Conservation (phyloP, 805 yeast species). For the Zygosaccharomyces bailii region DNA sequence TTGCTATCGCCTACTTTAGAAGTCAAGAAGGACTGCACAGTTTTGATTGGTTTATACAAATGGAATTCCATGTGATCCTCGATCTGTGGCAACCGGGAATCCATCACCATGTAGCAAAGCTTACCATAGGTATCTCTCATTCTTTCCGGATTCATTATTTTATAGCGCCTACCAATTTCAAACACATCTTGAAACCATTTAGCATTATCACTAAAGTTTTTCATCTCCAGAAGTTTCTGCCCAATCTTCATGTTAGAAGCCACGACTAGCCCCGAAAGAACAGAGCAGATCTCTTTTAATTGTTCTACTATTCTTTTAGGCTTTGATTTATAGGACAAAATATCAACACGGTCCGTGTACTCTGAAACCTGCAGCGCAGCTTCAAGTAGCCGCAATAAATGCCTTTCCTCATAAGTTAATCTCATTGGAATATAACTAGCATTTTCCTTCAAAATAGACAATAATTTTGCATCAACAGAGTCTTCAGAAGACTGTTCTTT, state of each 20-base stretch:
- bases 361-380: slow-evolving; percentile 78
- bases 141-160: slow-evolving; percentile 79
- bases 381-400: slow-evolving; percentile 59
- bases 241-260: slow-evolving; percentile 74
- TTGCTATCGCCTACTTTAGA: slow-evolving; percentile 39
- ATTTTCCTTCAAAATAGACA: slow-evolving; percentile 43
- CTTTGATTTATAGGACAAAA: slow-evolving; percentile 61
- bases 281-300: slow-evolving; percentile 71
- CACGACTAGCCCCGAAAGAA: slow-evolving; percentile 71
- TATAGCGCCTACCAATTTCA: slow-evolving; percentile 77
- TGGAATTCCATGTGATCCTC: slow-evolving; percentile 71
- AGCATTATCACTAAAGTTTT: slow-evolving; percentile 65
- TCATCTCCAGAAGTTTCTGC: slow-evolving; percentile 57
- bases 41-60: slow-evolving; percentile 65
- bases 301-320: slow-evolving; percentile 69
- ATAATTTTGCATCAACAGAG: slow-evolving; percentile 30
- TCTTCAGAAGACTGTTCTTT: slow-evolving; percentile 10
- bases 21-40: slow-evolving; percentile 50
- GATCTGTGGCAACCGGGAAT: slow-evolving; percentile 69
- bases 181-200: slow-evolving; percentile 69
- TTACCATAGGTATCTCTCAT: slow-evolving; percentile 80
- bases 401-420: slow-evolving; percentile 64
- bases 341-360: slow-evolving; percentile 76
- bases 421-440: slow-evolving; percentile 65
- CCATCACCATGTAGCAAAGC: slow-evolving; percentile 81